Base-by-base conservation (phyloP, 495 filamentous ascomycete genomes). In the Hypoxylon rickii region DNA sequence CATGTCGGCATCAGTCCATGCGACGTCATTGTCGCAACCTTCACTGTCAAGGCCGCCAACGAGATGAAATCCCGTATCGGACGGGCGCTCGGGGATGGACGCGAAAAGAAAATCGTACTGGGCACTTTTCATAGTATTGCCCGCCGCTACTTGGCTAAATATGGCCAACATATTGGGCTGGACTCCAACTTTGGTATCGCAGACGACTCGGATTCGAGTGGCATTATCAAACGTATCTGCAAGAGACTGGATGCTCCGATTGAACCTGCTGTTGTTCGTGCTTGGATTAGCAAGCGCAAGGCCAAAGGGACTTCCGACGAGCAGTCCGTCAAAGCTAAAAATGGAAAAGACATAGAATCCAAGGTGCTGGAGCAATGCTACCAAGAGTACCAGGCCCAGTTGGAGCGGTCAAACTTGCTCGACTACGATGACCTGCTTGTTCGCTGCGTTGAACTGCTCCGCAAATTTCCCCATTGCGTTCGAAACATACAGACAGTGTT, bases 91-190 rank as follows among this genome's bases (percentile, higher is more conserved):
- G 91, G 91, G 2, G 83, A 89, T 60, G 87, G 84, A 1, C 70
- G 88, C 20, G 90, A 93, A 71, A 85, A 79, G 38, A 88, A 85
- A 58, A 73, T 99, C 50, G 81, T 96, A 33, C 76, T 99, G 10
- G 95, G 95, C 11, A 99, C 95, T 7, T 99, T 99, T 61, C 95
- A 99, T 72, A 95, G 91, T 39, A 90, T 99, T 52, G 86, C 90
- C 55, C 81, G 91, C 24, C 81, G 89, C 47, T 99, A 96, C 70
- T 78, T 99, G 16, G 82, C 87, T 44, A 81, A 78, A 16, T 97
- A 97, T 74, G 95, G 95, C 17, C 81, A 90, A 65, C 75, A 90
- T 43, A 93, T 99, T 62, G 92, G 88, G 2, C 67, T 99, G 41
- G 73, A 73, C 51, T 86, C 86, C 64, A 89, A 88, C 29, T 99